A percentile compares a stretch with the other conserved stretches of the same genome.
Conservation (phyloP, 305 asterid genomes). For the Withania somnifera region DNA sequence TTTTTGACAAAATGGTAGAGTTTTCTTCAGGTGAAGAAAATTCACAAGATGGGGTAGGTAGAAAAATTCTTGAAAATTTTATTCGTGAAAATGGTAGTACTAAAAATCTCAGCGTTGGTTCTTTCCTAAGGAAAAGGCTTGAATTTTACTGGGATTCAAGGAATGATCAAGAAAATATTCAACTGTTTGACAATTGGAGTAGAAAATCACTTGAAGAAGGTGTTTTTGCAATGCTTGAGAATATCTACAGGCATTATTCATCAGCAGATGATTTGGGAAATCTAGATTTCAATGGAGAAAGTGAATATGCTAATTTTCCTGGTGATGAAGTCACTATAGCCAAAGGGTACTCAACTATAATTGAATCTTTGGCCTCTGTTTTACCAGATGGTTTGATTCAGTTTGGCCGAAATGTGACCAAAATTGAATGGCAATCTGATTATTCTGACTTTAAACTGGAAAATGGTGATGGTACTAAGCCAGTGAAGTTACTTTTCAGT, state of each 20-base stretch:
- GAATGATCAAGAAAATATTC: neutral
- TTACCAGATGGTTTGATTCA: constrained; percentile 54
- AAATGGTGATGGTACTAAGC: constrained; percentile 5
- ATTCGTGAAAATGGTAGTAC: constrained; percentile 3
- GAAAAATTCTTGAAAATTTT: neutral
- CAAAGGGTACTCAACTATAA: constrained; percentile 51
- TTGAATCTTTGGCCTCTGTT: constrained; percentile 50
- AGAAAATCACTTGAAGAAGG: constrained; percentile 14
- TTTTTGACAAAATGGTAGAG: constrained; percentile 52
- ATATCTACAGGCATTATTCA: constrained; percentile 64
- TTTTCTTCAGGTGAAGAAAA: constrained; percentile 27
- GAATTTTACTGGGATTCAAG: constrained; percentile 26
- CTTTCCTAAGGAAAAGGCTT: constrained; percentile 49
- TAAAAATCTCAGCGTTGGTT: constrained; percentile 31
- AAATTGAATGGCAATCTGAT: constrained; percentile 63
- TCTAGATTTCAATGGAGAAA: constrained; percentile 64
- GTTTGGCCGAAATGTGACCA: constrained; percentile 37
- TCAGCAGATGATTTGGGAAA: constrained; percentile 43
- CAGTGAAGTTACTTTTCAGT: constrained; percentile 55
- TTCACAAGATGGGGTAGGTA: neutral
- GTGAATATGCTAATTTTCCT: constrained; percentile 52
- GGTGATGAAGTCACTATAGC: constrained; percentile 79
- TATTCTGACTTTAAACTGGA: no score
- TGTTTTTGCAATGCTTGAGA: constrained; percentile 61
- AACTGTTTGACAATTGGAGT: no score